Base-by-base conservation (phyloP, 73 alveolate genomes). In the Tetrahymena borealis region DNA sequence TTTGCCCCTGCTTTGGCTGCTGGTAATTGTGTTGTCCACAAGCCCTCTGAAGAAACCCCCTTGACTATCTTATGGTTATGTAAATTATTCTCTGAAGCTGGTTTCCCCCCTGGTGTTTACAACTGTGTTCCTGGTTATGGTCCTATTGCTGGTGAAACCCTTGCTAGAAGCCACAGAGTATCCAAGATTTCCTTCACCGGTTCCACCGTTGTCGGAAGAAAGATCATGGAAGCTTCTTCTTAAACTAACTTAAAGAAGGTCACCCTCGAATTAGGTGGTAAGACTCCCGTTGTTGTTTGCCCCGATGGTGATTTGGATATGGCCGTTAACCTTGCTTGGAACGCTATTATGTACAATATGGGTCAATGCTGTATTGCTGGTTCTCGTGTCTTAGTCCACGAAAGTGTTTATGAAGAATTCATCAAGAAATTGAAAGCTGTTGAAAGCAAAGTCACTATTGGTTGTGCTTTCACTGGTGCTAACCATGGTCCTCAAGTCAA, bases 41-140 rank as follows among this genome's bases (percentile, higher is more conserved):
- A 98, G 95, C 98, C 99, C n/a, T 97, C 99, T n/a, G 98, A 98
- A 92, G 97, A 97, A 79, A 97, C 99, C 78, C 99, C 99, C n/a
- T 91, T 97, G 94, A 92, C 99, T 20, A 97, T 97, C 20, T 93
- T 97, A 43, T 93, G 97, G 94, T 78, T 97, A 33, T 98, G 97
- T 6, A 96, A 97, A 91, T 97, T 97, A 40, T 90, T 96, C 36
- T 42, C 43, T 78, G 99, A 96, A 90, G 99, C 99, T 33, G 99
- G 99, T 36, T 94, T 96, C 93, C 99, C 99, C 36, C 94, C 96
- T 78, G 99, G 99, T 33, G 99, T 97, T 7, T 95, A 97, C 90
- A 98, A 98, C 96, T 94, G 97, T 28, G 91, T 98, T 31, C 92
- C 97, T 0, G 99, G 99, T 33, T 78, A 92, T 91, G 99, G 99